Conservation (phyloP, 257 asterid species). For the Gynochthodes officinalis region DNA sequence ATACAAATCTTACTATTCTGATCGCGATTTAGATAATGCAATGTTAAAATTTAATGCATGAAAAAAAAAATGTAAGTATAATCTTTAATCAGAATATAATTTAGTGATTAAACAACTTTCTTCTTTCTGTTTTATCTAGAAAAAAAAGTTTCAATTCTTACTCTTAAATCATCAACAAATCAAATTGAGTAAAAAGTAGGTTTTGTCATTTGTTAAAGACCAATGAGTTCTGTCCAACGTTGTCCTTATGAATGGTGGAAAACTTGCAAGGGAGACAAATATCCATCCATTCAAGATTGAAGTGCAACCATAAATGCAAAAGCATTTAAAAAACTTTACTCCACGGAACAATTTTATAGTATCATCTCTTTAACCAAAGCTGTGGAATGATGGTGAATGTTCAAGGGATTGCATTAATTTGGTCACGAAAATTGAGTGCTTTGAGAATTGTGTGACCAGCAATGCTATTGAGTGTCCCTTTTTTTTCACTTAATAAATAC, state of each 20-base stretch:
- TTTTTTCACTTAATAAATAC: conserved; percentile 3
- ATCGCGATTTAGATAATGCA: no score
- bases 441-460: conserved; percentile 22
- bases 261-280: background rate
- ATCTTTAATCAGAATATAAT: no score
- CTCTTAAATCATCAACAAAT: no score
- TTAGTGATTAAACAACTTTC: no score
- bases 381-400: conserved; percentile 32
- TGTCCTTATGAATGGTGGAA: background rate
- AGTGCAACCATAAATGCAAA: conserved; percentile 15
- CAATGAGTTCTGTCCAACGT: background rate
- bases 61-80: no score
- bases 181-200: no score
- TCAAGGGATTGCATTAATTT: conserved; percentile 22
- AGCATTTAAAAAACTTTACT: background rate
- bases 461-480: conserved; percentile 3
- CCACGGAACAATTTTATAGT: background rate
- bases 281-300: conserved; percentile 2
- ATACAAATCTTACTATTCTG: no score
- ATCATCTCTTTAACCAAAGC: conserved; percentile 7
- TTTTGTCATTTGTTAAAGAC: no score
- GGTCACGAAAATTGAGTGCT: conserved; percentile 36
- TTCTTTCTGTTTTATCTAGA: no score
- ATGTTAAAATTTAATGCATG: background rate
- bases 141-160: no score